Base-by-base conservation (phyloP, 306 rosid species). In the Dalbergia oliveri region DNA sequence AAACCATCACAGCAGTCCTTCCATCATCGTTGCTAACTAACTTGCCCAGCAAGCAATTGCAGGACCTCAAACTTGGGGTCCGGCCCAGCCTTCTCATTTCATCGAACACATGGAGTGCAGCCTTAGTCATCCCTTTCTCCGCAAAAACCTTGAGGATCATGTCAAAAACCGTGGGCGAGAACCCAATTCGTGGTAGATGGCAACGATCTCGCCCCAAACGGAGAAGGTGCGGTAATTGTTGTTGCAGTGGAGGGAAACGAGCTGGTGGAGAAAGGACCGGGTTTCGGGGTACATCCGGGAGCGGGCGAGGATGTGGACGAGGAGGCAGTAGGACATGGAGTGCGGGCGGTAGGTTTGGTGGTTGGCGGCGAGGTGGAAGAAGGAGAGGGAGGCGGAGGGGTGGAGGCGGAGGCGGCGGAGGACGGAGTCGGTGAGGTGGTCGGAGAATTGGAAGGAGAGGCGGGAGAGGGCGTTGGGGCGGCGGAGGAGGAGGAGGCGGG, bases 31-130 rank as follows among this genome's bases (percentile, higher is more conserved):
- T 85, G 10, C 39, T 86, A 1, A 94, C 92, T 65, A 92, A 82
- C 81, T 62, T 84, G 67, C 91, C 90, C 82, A 94, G 70, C 84
- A 94, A 84, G 77, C 80, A 84, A 83, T 88, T 94, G 73, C 97
- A 93, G 15, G 99, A 90, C 88, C 89, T 79, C 84, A 92, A 85
- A 49, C 88, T 85, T 11, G 97, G 97, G 43, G 77, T 18, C 43
- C 89, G 49, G 44, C 92, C 90, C 49, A 79, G 67, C 83, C 83
- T 84, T 0, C 82, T 75, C 94, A 94, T 92, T 85, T 88, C 84
- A 45, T 94, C 99, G 50, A 92, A 88, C 94, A 90, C 95, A 21
- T 86, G 74, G 11, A 94, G 77, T 5, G 99, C 97, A 80, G 75
- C 75, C 62, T 74, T 88, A 0, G 83, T 83, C 91, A 91, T 69